A percentile compares a stretch with the other conserved stretches of the same genome.
Conservation (phyloP, 495 filamentous ascomycete species). For the Xylaria palmicola region DNA sequence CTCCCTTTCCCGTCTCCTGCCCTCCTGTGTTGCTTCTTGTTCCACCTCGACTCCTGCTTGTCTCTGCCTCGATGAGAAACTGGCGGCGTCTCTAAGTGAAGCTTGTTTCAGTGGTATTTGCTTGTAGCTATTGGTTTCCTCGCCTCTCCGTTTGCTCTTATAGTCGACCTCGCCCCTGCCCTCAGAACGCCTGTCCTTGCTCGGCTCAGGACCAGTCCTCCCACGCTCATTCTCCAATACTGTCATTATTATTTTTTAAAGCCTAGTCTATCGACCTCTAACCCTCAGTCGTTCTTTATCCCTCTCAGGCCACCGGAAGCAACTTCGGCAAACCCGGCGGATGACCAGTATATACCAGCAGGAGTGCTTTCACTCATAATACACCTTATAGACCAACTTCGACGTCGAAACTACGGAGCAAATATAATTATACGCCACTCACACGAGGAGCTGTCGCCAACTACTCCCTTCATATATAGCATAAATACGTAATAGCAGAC, state of each 20-base stretch:
- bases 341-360: constrained; percentile 13
- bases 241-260: constrained; percentile 18
- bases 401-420: background rate
- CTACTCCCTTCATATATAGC: constrained; percentile 11
- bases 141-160: constrained; percentile 25
- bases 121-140: constrained; percentile 18
- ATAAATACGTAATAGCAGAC: constrained; percentile 15
- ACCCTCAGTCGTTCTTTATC: constrained; percentile 49
- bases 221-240: constrained; percentile 31
- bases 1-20: constrained; percentile 36
- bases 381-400: constrained; percentile 4
- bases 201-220: constrained; percentile 26
- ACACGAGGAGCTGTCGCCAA: background rate
- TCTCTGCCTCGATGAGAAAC: constrained; percentile 33
- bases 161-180: constrained; percentile 25
- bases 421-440: constrained; percentile 9
- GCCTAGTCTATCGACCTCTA: constrained; percentile 28
- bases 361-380: constrained; percentile 7
- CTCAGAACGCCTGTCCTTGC: constrained; percentile 15
- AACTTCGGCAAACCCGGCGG: constrained; percentile 13
- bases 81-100: constrained; percentile 27
- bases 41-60: constrained; percentile 34
- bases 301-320: background rate
- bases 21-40: constrained; percentile 33
- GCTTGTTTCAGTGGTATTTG: constrained; percentile 32